These are phyloP conservation scores for Magnusiomyces suaveolens DNA, from an alignment of 1,139 yeast genomes.

Conservation along the genomic window DNA sequence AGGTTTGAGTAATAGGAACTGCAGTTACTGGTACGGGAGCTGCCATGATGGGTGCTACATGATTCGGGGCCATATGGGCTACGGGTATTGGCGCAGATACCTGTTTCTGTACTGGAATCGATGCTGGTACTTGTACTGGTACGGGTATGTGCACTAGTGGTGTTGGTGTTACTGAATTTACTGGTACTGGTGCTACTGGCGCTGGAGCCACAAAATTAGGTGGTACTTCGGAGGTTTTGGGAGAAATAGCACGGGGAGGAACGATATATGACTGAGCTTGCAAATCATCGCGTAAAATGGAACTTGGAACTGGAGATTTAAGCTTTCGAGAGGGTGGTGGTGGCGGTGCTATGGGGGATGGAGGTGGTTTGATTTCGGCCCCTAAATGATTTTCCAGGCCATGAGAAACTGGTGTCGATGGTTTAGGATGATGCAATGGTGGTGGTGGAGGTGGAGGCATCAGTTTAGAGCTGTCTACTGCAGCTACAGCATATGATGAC, in stretches of 20 bases:
- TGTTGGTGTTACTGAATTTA: too few species aligned
- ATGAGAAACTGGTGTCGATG: background rate
- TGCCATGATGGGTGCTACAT: too few species aligned
- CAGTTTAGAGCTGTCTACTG: constrained; percentile 6
- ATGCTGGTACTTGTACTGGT: too few species aligned
- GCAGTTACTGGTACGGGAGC: too few species aligned
- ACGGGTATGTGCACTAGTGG: too few species aligned
- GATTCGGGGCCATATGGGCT: too few species aligned
- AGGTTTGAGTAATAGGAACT: background rate
- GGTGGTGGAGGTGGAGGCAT: constrained; percentile 14
- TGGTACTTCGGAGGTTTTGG: background rate
- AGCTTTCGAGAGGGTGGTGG: constrained; percentile 19
- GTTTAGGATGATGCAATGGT: constrained; percentile 5
- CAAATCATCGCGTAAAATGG: background rate
- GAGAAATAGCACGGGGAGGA: background rate
- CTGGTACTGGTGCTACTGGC: too few species aligned
- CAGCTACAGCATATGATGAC: background rate
- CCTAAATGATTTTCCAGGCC: background rate
- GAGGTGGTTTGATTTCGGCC: constrained; percentile 3
- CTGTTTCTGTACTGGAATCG: too few species aligned
- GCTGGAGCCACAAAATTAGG: too few species aligned
- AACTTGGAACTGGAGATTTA: constrained; percentile 8
- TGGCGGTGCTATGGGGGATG: constrained; percentile 17
- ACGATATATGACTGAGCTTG: background rate
- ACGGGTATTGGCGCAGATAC: too few species aligned